phyloP scores from a whole-genome alignment of 768 basidiomycete genomes.

The Epithele typhae region DNA sequence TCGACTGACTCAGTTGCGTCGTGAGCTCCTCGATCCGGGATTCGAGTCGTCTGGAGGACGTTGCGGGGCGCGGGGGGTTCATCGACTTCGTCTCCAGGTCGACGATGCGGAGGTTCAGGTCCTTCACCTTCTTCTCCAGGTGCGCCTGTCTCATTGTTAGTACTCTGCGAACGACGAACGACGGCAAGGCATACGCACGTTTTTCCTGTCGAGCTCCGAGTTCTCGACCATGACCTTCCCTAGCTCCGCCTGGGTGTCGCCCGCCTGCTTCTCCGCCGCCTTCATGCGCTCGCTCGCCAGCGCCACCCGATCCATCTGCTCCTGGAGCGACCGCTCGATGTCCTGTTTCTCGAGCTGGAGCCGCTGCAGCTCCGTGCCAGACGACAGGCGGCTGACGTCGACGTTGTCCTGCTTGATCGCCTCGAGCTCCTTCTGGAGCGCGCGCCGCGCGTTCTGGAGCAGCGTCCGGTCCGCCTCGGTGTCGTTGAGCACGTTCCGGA shows the following conservation, averaged over 20 bases:
- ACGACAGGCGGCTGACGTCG: conserved; percentile 64
- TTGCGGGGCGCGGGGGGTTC: conserved; percentile 53
- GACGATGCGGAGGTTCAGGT: conserved; percentile 75
- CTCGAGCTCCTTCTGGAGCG: conserved; percentile 76
- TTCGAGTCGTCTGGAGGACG: conserved; percentile 55
- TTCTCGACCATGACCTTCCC: conserved; percentile 78
- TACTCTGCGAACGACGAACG: too few species aligned
- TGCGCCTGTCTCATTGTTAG: conserved; percentile 48
- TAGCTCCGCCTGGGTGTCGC: conserved; percentile 72
- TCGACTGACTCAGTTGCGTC: conserved; percentile 50
- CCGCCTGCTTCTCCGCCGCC: conserved; percentile 73
- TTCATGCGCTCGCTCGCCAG: conserved; percentile 76
- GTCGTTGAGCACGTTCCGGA: conserved; percentile 77
- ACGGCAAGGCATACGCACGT: conserved; percentile 41
- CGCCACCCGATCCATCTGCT: conserved; percentile 68
- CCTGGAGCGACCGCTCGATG: conserved; percentile 71
- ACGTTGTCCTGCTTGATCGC: conserved; percentile 73
- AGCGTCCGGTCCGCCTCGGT: conserved; percentile 78
- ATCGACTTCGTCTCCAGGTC: conserved; percentile 81
- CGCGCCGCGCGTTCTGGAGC: conserved; percentile 77
- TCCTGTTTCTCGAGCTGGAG: conserved; percentile 80
- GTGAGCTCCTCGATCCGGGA: conserved; percentile 71
- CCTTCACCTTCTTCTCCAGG: conserved; percentile 83
- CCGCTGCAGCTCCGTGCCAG: conserved; percentile 71
- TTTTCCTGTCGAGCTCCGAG: conserved; percentile 71